These are phyloP conservation scores for Hypomontagnella monticulosa DNA, from an alignment of 495 filamentous ascomycete genomes.

Conservation along the genomic window DNA sequence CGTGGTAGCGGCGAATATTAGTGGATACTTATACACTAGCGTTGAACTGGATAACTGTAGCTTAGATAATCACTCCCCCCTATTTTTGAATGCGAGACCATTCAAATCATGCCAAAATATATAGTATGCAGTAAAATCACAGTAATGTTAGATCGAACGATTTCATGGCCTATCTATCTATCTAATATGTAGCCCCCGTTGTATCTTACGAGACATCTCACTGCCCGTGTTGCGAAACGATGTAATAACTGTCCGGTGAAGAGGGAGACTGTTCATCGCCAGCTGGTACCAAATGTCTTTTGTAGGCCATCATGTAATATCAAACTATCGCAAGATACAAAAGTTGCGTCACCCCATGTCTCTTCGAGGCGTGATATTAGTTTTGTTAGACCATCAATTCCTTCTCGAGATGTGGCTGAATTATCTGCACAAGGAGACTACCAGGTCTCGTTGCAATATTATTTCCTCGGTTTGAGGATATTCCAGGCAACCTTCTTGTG, in stretches of 20 bases:
- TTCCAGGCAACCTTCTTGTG: slow-evolving; percentile 5
- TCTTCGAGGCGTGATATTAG: slow-evolving; percentile 18
- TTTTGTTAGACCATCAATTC: slow-evolving; percentile 21
- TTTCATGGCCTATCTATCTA: slow-evolving; percentile 22
- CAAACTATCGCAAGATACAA: slow-evolving; percentile 29
- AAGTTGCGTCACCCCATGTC: slow-evolving; percentile 16
- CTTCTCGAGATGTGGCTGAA: slow-evolving; percentile 19
- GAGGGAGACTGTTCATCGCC: background rate
- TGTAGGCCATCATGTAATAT: background rate
- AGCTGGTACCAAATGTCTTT: background rate
- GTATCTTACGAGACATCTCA: slow-evolving; percentile 4
- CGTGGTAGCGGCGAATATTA: background rate
- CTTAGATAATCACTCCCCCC: slow-evolving; percentile 20
- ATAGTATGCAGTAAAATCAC: too few relatives aligned
- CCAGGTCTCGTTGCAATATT: slow-evolving; percentile 29
- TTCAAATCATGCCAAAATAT: background rate
- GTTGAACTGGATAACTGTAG: background rate
- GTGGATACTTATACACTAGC: background rate
- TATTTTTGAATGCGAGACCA: background rate
- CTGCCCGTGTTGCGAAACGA: background rate
- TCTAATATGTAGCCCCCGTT: background rate
- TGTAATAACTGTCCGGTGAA: background rate
- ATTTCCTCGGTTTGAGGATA: background rate
- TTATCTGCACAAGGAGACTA: slow-evolving; percentile 27
- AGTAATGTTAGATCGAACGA: background rate